These are phyloP conservation scores for Fagus crenata DNA, from an alignment of 306 rosid species.

Conservation along the genomic window DNA sequence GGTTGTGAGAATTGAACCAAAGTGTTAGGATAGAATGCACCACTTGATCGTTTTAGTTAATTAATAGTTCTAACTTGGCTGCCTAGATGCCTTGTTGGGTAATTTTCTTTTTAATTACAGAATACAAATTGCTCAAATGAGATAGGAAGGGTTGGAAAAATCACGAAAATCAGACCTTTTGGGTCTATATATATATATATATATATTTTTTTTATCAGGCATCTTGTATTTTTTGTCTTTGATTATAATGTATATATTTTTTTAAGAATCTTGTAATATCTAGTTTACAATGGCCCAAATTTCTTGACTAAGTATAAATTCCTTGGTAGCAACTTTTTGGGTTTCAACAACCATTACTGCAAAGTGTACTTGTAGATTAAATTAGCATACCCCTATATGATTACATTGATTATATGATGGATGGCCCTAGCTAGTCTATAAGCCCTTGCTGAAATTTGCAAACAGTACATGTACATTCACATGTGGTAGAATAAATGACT, in stretches of 20 bases:
- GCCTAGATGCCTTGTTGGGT: too few relatives aligned
- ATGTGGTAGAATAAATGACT: constrained; percentile 3
- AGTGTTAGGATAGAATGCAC: not conserved
- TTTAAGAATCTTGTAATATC: too few relatives aligned
- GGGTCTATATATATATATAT: not conserved
- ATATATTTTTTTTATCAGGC: not conserved
- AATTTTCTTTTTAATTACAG: too few relatives aligned
- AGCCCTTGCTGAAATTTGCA: not conserved
- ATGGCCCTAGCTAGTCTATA: constrained; percentile 9
- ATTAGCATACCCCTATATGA: not conserved
- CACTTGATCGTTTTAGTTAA: too few relatives aligned
- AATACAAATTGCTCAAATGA: too few relatives aligned
- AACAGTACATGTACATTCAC: constrained; percentile 3
- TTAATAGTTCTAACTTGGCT: too few relatives aligned
- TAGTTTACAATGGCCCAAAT: not conserved
- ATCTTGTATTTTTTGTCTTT: too few relatives aligned
- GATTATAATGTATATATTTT: too few relatives aligned
- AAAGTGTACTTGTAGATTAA: not conserved
- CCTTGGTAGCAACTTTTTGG: not conserved
- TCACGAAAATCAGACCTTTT: not conserved
- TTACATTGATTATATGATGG: constrained; percentile 1
- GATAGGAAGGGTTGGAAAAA: not conserved
- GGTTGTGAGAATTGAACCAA: constrained; percentile 22
- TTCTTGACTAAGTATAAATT: not conserved
- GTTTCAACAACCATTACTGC: not conserved